phyloP scores from a whole-genome alignment of 129 eudicot genomes.

The Solidago caesia region DNA sequence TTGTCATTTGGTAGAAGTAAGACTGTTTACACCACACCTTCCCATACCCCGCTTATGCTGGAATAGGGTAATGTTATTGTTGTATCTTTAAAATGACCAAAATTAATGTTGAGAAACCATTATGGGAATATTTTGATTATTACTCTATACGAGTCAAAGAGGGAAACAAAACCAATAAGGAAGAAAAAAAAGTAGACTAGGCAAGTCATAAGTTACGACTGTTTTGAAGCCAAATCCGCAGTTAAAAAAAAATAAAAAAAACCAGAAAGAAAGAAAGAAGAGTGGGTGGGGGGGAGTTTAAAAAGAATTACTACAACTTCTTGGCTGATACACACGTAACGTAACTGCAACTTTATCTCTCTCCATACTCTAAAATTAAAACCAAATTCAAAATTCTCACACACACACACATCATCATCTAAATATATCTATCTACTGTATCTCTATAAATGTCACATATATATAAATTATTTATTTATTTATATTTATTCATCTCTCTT shows the following conservation, averaged over 20 bases:
- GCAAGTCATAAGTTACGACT: neutral
- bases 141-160: too few relatives aligned
- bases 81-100: too few relatives aligned
- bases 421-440: constrained; percentile 18
- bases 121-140: too few relatives aligned
- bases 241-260: neutral
- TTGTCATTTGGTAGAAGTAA: too few relatives aligned
- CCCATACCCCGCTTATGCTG: too few relatives aligned
- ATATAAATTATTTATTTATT: too few relatives aligned
- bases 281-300: neutral
- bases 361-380: too few relatives aligned
- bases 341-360: constrained; percentile 13
- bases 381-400: neutral
- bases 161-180: neutral
- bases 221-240: neutral
- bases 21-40: too few relatives aligned
- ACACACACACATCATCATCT: constrained; percentile 5
- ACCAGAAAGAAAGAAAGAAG: neutral
- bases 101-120: too few relatives aligned
- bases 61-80: too few relatives aligned
- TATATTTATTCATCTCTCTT: neutral
- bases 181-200: neutral
- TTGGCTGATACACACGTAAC: neutral
- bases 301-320: neutral
- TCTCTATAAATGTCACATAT: neutral